Evolutionary conservation across 768 basidiomycete species (phyloP).

Genomic region (Neoboletus magnificus): DNA sequence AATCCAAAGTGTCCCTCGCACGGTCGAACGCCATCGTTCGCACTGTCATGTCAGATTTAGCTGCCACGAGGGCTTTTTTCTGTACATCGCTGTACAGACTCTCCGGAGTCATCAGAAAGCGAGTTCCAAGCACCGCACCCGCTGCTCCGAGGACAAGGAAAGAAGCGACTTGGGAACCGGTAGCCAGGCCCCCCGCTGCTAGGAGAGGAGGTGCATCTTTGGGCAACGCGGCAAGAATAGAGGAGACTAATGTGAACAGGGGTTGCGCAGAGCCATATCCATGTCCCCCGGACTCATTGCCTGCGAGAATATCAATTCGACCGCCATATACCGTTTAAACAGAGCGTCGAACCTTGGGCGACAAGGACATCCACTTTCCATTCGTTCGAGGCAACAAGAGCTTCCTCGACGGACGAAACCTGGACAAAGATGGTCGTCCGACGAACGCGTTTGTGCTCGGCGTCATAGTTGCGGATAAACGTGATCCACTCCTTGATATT

Average conservation of each 20-base stretch:
- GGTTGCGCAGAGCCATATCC: conserved; percentile 56
- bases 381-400: conserved; percentile 53
- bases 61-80: conserved; percentile 49
- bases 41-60: conserved; percentile 44
- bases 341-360: conserved; percentile 58
- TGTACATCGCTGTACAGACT: conserved; percentile 53
- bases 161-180: conserved; percentile 62
- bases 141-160: conserved; percentile 64
- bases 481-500: conserved; percentile 58
- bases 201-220: conserved; percentile 51
- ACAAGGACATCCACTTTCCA: conserved; percentile 75
- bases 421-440: conserved; percentile 62
- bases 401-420: conserved; percentile 59
- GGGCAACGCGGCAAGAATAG: conserved; percentile 45
- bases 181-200: conserved; percentile 72
- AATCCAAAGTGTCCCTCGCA: conserved; percentile 51
- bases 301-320: conserved; percentile 34
- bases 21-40: conserved; percentile 64
- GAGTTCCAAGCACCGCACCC: conserved; percentile 71
- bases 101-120: conserved; percentile 68
- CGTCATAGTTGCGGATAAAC: conserved; percentile 55
- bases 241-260: conserved; percentile 56
- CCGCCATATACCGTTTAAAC: neutral
- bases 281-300: conserved; percentile 80
- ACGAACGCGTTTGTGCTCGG: conserved; percentile 35